These are phyloP conservation scores for Perkinsus olseni DNA, from an alignment of 169 alveolate genomes.

Conservation along the genomic window DNA sequence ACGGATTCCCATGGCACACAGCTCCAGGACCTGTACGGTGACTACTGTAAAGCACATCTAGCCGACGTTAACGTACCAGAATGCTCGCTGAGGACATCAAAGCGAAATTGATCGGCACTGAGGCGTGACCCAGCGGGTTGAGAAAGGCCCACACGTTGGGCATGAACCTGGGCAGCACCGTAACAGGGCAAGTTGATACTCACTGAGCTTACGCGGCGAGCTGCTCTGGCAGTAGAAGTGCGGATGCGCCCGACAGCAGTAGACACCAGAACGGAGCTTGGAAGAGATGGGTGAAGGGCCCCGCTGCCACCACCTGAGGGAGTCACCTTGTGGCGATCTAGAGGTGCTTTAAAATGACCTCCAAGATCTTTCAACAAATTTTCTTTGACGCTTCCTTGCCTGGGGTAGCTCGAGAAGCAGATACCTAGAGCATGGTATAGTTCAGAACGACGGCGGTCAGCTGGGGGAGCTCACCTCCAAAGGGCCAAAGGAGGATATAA, in stretches of 20 bases:
- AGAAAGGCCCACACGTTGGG: neutral
- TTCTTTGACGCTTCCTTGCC: neutral
- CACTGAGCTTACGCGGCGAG: neutral
- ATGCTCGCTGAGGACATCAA: neutral
- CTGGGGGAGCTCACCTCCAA: neutral
- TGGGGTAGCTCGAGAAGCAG: conserved; percentile 4
- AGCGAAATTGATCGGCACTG: neutral
- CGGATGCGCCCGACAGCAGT: neutral
- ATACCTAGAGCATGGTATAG: neutral
- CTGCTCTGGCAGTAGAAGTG: neutral
- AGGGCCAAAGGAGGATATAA: conserved; percentile 11
- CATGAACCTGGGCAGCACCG: neutral
- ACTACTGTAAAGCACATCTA: neutral
- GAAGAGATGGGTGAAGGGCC: conserved; percentile 12
- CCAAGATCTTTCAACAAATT: neutral
- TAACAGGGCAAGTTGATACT: neutral
- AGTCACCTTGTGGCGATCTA: too few relatives aligned
- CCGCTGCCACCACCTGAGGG: neutral
- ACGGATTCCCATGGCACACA: neutral
- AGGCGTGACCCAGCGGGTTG: neutral
- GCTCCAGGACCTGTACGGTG: neutral
- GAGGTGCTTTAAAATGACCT: too few relatives aligned
- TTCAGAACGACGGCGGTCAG: neutral
- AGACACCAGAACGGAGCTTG: conserved; percentile 14
- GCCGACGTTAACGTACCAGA: neutral